Base-by-base conservation (phyloP, 2,329 filamentous ascomycete genomes). In the Aureobasidium mangrovei region DNA sequence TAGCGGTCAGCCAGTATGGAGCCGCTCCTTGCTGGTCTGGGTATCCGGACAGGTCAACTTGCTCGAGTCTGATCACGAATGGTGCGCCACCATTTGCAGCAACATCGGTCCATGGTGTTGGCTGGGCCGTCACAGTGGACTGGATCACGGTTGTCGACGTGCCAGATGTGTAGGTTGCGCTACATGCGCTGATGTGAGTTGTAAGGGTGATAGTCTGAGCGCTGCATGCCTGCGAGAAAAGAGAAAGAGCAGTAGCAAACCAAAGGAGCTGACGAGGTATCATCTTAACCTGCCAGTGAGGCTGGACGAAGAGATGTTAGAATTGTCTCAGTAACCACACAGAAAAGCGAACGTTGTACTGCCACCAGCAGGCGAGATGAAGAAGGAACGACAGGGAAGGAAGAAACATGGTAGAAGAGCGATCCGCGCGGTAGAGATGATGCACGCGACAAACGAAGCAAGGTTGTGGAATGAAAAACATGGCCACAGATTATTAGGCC, bases 1-100 rank as follows among this genome's bases (percentile, higher is more conserved):
- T 63, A 4, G 57, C 55, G 38, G 62, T 61, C 1, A 69, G 43
- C 59, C 63, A 70, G 12, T 60, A 60, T 0, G 55, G 48, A 27
- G 38, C 55, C 2, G 39, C 41, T 8, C 29, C 33, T n/a, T 4
- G 26, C 24, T 55, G 28, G 7, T 45, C 48, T 8, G 49, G 46
- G 26, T 54, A 59, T 7, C 55, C 55, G 4, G 58, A 56, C 10
- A 39, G 40, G 27, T 56, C 47, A 5, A 60, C 56, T 53, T 65
- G 64, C 42, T 63, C 56, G 27, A 68, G 43, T 29, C 61, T 58
- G 7, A 68, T 55, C 4, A 66, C 62, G 53, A 69, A 69, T 1
- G 65, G 57, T 7, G 61, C 60, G 6, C 67, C 67, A 33, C 52
- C 58, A 54, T 68, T 68, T 39, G 62, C 58, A 4, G 57, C 56